These are phyloP conservation scores for Thecaphora frezii DNA, from an alignment of 1,284 basidiomycete genomes.

Conservation along the genomic window DNA sequence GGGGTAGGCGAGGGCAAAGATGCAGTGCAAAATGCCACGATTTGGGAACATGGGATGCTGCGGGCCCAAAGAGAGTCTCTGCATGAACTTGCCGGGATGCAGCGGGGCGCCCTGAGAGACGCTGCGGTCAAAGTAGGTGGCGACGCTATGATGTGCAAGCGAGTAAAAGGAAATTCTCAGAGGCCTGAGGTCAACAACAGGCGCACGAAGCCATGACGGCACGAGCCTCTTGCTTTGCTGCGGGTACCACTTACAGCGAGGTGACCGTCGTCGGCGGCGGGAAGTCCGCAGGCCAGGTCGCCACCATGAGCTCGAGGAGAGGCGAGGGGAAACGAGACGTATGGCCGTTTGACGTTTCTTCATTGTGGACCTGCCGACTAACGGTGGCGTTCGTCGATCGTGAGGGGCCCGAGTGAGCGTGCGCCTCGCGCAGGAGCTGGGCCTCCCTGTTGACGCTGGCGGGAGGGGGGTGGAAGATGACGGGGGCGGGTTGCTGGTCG, in stretches of 20 bases:
- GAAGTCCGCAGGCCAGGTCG: constrained; percentile 47
- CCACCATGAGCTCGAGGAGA: constrained; percentile 38
- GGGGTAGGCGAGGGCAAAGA: constrained; percentile 38
- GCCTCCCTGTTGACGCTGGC: neutral
- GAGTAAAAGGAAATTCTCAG: no score
- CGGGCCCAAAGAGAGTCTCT: constrained; percentile 32
- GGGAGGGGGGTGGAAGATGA: neutral
- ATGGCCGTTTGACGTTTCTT: neutral
- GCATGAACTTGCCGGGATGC: constrained; percentile 38
- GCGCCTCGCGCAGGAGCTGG: no score
- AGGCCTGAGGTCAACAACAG: no score
- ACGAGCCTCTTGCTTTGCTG: no score
- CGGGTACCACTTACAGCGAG: constrained; percentile 8
- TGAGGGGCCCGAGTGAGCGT: no score
- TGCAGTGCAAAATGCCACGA: constrained; percentile 38
- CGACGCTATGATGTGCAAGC: constrained; percentile 5
- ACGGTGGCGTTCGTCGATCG: neutral
- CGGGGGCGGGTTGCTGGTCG: neutral
- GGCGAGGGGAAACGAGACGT: constrained; percentile 13
- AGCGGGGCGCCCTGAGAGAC: constrained; percentile 29
- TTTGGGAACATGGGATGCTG: constrained; percentile 38
- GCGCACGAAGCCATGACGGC: no score
- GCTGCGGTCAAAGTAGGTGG: constrained; percentile 31
- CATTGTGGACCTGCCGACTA: neutral
- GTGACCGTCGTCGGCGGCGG: constrained; percentile 41